A percentile compares a stretch with the other conserved stretches of the same genome.
phyloP scores from a whole-genome alignment of 345 rosid species.

The Rubroshorea leprosula region DNA sequence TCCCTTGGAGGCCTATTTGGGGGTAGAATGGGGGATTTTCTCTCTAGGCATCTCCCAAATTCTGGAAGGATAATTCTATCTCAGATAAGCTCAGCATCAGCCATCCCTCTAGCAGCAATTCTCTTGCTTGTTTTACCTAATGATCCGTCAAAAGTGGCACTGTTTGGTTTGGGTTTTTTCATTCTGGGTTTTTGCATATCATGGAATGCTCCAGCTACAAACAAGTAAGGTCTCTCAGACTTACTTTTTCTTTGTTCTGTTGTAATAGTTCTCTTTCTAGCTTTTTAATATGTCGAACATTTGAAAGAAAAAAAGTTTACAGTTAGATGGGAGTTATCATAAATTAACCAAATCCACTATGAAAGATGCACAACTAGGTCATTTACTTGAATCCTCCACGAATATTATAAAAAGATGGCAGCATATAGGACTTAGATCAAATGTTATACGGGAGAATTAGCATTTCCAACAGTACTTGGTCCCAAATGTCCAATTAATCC shows the following conservation, averaged over 20 bases:
- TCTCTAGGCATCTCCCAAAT: slow-evolving; percentile 57
- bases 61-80: slow-evolving; percentile 81
- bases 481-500: too few species aligned
- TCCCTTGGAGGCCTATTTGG: slow-evolving; percentile 91
- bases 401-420: too few species aligned
- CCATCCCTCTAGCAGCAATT: slow-evolving; percentile 77
- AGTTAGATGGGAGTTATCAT: too few species aligned
- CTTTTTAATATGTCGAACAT: too few species aligned
- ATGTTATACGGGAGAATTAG: too few species aligned
- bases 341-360: too few species aligned
- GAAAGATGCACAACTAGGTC: too few species aligned
- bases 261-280: background rate
- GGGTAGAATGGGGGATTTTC: slow-evolving; percentile 75
- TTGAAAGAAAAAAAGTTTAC: too few species aligned
- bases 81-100: slow-evolving; percentile 84
- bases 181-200: slow-evolving; percentile 62
- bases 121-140: slow-evolving; percentile 66
- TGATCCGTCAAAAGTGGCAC: slow-evolving; percentile 56
- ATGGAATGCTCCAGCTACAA: slow-evolving; percentile 91
- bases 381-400: too few species aligned
- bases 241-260: background rate
- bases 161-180: slow-evolving; percentile 52
- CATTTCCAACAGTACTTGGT: too few species aligned
- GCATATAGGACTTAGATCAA: too few species aligned
- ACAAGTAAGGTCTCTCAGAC: slow-evolving; percentile 49